Conservation (phyloP, 1,284 basidiomycete genomes). For the Cryptococcus sp. region DNA sequence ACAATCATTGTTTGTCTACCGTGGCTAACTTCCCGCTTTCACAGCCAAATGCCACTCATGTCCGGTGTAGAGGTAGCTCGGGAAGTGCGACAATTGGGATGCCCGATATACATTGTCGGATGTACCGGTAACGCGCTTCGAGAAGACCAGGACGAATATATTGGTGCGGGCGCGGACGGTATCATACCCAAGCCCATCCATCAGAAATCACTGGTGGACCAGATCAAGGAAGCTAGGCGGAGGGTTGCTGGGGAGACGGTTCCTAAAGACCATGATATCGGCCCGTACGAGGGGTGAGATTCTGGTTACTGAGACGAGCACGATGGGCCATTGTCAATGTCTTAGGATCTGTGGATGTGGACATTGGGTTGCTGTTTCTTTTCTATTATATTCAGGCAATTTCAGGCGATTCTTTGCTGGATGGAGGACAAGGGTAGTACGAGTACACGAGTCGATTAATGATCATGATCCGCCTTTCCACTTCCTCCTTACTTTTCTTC, state of each 20-base stretch:
- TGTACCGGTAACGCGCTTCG: conserved; percentile 65
- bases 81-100: conserved; percentile 66
- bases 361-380: too few species aligned
- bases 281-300: background rate
- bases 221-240: conserved; percentile 42
- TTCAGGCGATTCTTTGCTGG: too few species aligned
- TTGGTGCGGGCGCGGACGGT: conserved; percentile 69
- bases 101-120: conserved; percentile 74
- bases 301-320: background rate
- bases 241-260: conserved; percentile 34
- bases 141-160: conserved; percentile 68
- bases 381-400: too few species aligned
- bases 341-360: too few species aligned
- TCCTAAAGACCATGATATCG: conserved; percentile 17
- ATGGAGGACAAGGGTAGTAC: too few species aligned
- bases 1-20: background rate
- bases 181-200: conserved; percentile 50
- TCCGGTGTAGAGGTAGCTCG: conserved; percentile 72
- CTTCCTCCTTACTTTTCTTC: too few species aligned
- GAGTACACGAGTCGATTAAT: too few species aligned
- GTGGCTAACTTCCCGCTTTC: background rate
- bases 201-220: conserved; percentile 39
- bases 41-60: conserved; percentile 64
- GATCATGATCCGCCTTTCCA: too few species aligned
- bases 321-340: too few species aligned